phyloP scores from a whole-genome alignment of 2,329 filamentous ascomycete species.

The Talaromyces sp. region DNA sequence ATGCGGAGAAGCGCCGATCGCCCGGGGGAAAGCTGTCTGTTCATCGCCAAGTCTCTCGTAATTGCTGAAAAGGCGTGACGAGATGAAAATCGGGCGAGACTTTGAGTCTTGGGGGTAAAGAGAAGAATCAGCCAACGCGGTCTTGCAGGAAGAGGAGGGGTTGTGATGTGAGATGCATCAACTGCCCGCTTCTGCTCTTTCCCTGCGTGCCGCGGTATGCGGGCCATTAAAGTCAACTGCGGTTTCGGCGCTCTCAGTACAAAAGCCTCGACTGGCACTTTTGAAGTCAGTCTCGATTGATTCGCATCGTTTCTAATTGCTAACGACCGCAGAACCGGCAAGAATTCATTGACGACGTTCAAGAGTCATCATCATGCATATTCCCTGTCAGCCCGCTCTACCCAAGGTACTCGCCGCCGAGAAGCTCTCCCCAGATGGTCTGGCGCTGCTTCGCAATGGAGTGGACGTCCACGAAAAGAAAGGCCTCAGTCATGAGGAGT shows the following conservation, averaged over 20 bases:
- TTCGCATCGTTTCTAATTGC: not conserved
- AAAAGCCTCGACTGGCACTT: not conserved
- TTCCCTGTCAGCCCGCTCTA: constrained; percentile 20
- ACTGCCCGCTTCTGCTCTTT: not conserved
- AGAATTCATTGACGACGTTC: not conserved
- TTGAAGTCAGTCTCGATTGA: not conserved
- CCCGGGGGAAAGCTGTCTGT: not conserved
- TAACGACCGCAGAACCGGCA: not conserved
- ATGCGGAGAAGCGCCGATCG: not conserved
- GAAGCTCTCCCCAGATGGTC: constrained; percentile 73
- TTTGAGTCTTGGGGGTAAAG: not conserved
- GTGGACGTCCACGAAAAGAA: constrained; percentile 67
- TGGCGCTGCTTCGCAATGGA: constrained; percentile 61
- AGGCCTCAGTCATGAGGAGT: constrained; percentile 58
- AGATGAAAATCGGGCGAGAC: not conserved
- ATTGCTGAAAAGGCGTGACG: not conserved
- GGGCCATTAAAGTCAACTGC: not conserved
- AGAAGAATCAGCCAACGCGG: not conserved
- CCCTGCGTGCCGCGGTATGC: not conserved
- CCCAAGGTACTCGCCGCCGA: constrained; percentile 68
- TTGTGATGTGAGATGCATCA: not conserved
- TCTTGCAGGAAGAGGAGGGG: not conserved
- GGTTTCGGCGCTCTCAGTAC: not conserved
- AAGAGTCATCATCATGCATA: constrained; percentile 15
- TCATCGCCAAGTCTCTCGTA: not conserved